These are phyloP conservation scores for Colletotrichum sansevieriae DNA, from an alignment of 2,329 filamentous ascomycete genomes.

Conservation along the genomic window DNA sequence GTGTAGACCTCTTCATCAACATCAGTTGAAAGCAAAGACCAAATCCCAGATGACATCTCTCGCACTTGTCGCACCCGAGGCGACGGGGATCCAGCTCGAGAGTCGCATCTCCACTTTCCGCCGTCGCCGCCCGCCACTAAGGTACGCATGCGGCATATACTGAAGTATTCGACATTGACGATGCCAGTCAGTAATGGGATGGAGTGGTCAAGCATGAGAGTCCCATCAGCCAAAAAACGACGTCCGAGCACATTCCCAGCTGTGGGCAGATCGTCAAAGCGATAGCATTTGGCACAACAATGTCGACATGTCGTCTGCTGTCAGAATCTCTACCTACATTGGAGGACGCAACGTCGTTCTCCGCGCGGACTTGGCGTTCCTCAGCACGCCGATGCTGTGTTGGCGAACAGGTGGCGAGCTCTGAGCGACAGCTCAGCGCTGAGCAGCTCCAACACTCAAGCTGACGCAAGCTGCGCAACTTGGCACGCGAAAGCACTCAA, in stretches of 20 bases:
- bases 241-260: conserved; percentile 22
- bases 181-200: conserved; percentile 21
- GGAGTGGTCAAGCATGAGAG: conserved; percentile 1
- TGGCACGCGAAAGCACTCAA: conserved; percentile 2
- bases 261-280: conserved; percentile 1
- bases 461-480: conserved; percentile 16
- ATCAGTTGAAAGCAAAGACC: conserved; percentile 32
- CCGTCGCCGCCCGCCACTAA: conserved; percentile 4
- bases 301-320: conserved; percentile 8
- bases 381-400: neutral
- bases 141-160: neutral
- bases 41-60: conserved; percentile 34
- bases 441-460: neutral
- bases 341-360: conserved; percentile 15
- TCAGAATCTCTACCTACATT: conserved; percentile 11
- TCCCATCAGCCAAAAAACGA: neutral
- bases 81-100: conserved; percentile 13
- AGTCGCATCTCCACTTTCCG: conserved; percentile 26
- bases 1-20: conserved; percentile 32
- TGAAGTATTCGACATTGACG: neutral
- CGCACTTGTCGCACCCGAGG: conserved; percentile 26
- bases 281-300: conserved; percentile 4
- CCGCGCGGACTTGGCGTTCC: conserved; percentile 29
- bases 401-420: conserved; percentile 1
- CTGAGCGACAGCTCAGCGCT: neutral